Evolutionary conservation across 768 basidiomycete species (phyloP).

Genomic region (Leccinellum albellum): DNA sequence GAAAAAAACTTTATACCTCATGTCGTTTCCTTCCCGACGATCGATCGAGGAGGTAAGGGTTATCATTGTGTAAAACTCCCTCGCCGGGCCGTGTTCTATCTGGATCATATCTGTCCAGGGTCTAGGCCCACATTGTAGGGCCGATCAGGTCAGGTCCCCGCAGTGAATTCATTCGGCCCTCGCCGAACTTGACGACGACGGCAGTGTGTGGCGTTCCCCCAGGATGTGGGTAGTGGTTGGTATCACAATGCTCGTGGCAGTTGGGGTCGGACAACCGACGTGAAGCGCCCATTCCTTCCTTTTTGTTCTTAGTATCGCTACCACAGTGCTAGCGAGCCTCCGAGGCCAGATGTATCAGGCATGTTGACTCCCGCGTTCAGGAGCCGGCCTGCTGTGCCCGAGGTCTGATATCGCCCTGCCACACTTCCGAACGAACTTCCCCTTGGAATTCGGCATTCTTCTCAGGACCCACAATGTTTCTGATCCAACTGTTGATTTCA

Average conservation of each 20-base stretch:
- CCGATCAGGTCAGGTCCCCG: background rate
- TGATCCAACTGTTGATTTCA: background rate
- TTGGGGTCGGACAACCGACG: too few species aligned
- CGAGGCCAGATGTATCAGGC: background rate
- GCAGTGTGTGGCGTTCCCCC: background rate
- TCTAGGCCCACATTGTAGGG: background rate
- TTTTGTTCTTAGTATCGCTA: background rate
- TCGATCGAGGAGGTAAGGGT: conserved; percentile 8
- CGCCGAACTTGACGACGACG: background rate
- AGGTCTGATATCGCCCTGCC: background rate
- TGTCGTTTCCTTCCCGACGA: conserved; percentile 1
- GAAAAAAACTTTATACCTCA: conserved; percentile 8
- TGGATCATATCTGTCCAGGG: background rate
- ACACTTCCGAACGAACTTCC: background rate
- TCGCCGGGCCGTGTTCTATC: background rate
- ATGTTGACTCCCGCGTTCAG: background rate
- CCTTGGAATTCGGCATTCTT: background rate
- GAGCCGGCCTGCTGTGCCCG: background rate
- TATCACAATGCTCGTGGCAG: background rate
- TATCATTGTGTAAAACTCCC: background rate
- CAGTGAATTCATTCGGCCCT: background rate
- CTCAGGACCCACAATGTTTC: background rate
- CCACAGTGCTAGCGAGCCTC: background rate
- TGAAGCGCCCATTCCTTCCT: background rate
- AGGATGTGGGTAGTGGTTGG: background rate